Percentiles rank a stretch among this genome's conserved stretches.
Conservation (phyloP, 768 basidiomycete genomes). For the Gloeopeniophorella convolvens region DNA sequence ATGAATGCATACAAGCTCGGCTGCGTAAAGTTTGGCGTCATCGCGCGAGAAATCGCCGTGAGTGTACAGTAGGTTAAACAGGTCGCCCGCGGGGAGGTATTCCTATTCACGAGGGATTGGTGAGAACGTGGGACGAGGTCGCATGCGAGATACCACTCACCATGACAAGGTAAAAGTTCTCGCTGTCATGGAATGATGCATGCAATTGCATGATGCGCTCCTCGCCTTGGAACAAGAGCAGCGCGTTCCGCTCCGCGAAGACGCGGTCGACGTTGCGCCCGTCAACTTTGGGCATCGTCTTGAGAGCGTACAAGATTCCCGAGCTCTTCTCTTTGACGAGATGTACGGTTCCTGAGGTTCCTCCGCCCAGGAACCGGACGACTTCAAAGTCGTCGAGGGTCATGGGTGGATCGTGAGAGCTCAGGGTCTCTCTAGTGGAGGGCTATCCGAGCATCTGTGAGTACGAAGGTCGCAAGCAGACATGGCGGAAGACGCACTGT, state of each 20-base stretch:
- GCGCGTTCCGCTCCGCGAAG: constrained; percentile 1
- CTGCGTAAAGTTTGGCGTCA: constrained; percentile 2
- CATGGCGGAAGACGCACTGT: too few relatives aligned
- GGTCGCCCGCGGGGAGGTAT: constrained; percentile 8
- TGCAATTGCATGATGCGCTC: constrained; percentile 1
- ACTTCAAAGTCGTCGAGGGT: background rate
- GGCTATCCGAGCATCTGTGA: background rate
- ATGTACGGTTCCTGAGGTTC: background rate
- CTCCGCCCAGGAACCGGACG: background rate
- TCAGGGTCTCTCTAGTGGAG: background rate
- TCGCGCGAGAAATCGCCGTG: background rate
- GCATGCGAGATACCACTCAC: background rate
- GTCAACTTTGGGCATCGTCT: background rate
- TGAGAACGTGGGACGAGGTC: background rate
- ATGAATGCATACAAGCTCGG: constrained; percentile 11
- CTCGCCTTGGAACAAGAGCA: constrained; percentile 4
- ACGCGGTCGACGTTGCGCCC: background rate
- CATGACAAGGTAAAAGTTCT: constrained; percentile 13
- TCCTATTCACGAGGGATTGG: background rate
- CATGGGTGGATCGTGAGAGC: background rate
- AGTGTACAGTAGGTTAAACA: background rate
- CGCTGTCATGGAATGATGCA: constrained; percentile 11
- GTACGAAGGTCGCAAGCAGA: background rate
- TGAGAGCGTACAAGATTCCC: background rate
- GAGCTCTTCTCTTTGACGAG: constrained; percentile 1